These are phyloP conservation scores for Cytospora chrysosperma DNA, from an alignment of 2,329 filamentous ascomycete species.

Conservation along the genomic window DNA sequence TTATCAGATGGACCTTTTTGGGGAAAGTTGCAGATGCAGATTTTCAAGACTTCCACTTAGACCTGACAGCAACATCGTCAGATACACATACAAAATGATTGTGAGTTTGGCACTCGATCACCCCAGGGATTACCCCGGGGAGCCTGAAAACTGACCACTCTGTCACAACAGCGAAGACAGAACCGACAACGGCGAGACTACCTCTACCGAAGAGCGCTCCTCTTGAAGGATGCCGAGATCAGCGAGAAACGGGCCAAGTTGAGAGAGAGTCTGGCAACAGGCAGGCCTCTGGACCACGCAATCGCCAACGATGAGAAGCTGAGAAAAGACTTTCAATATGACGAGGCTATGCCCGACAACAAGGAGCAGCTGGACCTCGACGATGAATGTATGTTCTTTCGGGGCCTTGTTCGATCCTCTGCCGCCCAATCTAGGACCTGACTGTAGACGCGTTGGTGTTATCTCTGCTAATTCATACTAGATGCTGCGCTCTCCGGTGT, in stretches of 20 bases:
- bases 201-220: constrained; percentile 84
- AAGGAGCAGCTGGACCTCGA: constrained; percentile 74
- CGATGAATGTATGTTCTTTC: constrained; percentile 66
- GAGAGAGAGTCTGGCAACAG: constrained; percentile 81
- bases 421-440: neutral
- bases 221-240: constrained; percentile 87
- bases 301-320: constrained; percentile 85
- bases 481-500: constrained; percentile 79
- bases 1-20: neutral
- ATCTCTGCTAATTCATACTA: neutral
- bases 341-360: constrained; percentile 73
- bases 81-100: constrained; percentile 36
- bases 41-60: neutral
- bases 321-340: constrained; percentile 87
- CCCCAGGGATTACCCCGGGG: neutral
- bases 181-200: constrained; percentile 81
- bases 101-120: constrained; percentile 28
- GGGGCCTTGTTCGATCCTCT: neutral
- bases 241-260: constrained; percentile 87
- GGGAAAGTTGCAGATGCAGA: neutral
- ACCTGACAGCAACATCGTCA: neutral
- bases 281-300: constrained; percentile 76
- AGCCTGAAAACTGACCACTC: constrained; percentile 20
- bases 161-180: constrained; percentile 58
- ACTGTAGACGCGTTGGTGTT: neutral